phyloP scores from a whole-genome alignment of 371 early-diverging fungal genomes.

The Smittium culicis region DNA sequence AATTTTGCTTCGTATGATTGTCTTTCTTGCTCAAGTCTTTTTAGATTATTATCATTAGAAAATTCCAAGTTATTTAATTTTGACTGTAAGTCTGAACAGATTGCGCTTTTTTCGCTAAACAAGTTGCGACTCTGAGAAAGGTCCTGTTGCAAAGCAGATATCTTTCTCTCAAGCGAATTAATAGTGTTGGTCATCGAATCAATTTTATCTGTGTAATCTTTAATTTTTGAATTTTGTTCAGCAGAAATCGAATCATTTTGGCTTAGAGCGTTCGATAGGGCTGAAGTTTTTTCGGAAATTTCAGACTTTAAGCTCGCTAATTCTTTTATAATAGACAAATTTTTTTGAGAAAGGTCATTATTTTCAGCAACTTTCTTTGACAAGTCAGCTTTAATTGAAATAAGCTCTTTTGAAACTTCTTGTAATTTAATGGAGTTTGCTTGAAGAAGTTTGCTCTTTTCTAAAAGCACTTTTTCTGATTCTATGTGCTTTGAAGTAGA shows the following conservation, averaged over 20 bases:
- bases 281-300: neutral
- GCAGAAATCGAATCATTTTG: neutral
- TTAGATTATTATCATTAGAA: neutral
- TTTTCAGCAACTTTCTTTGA: neutral
- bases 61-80: constrained; percentile 2
- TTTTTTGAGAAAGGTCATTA: neutral
- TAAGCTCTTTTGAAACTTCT: neutral
- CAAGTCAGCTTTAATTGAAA: neutral
- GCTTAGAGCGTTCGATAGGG: neutral
- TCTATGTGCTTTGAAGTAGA: neutral
- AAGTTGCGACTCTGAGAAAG: constrained; percentile 26
- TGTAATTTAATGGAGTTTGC: neutral
- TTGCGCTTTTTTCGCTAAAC: constrained; percentile 28
- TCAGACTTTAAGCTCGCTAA: neutral
- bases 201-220: neutral
- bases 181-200: neutral
- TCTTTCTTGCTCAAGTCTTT: neutral
- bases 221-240: neutral
- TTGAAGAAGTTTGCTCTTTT: neutral
- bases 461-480: neutral
- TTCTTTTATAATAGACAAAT: neutral
- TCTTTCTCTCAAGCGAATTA: neutral
- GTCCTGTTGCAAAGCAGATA: constrained; percentile 18
- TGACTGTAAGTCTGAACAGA: neutral
- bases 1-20: neutral